phyloP scores from a whole-genome alignment of 2,329 filamentous ascomycete species.

The Ceratocystis huliohia region DNA sequence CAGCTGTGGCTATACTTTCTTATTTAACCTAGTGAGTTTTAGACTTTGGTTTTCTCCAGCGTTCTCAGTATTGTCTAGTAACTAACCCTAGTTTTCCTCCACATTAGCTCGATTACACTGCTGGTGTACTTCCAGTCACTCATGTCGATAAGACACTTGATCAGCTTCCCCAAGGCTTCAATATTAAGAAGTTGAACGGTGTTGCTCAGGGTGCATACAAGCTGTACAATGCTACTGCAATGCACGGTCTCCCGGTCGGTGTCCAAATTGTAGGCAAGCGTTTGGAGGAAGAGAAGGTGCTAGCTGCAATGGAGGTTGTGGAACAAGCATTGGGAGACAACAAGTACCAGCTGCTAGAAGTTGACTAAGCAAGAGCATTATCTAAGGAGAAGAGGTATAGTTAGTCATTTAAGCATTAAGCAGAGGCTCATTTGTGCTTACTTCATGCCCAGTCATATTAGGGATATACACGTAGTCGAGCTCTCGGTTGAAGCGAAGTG shows the following conservation, averaged over 20 bases:
- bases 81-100: neutral
- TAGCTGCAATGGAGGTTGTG: conserved; percentile 65
- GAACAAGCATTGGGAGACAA: conserved; percentile 57
- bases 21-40: conserved; percentile 67
- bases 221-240: conserved; percentile 66
- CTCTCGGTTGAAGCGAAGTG: neutral
- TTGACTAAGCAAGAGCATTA: conserved; percentile 28
- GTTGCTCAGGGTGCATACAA: conserved; percentile 75
- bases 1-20: conserved; percentile 83
- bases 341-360: conserved; percentile 39
- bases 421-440: neutral
- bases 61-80: neutral
- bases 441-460: neutral
- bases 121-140: conserved; percentile 71
- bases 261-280: conserved; percentile 72
- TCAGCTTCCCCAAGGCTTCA: conserved; percentile 49
- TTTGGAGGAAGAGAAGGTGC: conserved; percentile 76
- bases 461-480: neutral
- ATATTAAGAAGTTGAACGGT: conserved; percentile 55
- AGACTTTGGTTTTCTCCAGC: neutral
- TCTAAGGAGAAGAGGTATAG: conserved; percentile 13
- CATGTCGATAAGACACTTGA: conserved; percentile 63
- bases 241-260: conserved; percentile 79
- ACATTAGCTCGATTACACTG: conserved; percentile 64
- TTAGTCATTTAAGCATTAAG: neutral